Percentiles rank a stretch among this genome's conserved stretches.
These are phyloP conservation scores for Spergularia bocconei DNA, from an alignment of 148 eudicot species.

Conservation along the genomic window DNA sequence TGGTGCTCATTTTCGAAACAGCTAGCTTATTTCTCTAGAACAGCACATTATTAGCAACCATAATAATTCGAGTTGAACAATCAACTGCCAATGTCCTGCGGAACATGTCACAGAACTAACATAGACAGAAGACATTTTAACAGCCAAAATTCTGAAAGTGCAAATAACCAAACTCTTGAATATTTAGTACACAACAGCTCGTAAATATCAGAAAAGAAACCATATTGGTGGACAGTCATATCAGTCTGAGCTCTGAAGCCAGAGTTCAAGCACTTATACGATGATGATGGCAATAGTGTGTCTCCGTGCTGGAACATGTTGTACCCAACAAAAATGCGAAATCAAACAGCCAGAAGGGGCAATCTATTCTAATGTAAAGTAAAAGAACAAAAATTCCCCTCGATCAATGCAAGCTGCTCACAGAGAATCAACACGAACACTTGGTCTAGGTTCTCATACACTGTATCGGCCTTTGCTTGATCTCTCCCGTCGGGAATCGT, in stretches of 20 bases:
- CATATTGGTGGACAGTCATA: not conserved
- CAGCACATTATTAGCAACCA: no score
- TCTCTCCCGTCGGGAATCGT: slow-evolving; percentile 60
- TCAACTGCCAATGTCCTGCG: not conserved
- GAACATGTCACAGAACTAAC: not conserved
- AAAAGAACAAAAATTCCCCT: not conserved
- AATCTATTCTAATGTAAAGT: not conserved
- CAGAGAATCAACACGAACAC: slow-evolving; percentile 4
- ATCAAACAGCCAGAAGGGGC: slow-evolving; percentile 6
- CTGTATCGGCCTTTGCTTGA: slow-evolving; percentile 57
- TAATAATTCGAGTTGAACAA: no score
- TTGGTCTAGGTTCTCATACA: slow-evolving; percentile 33
- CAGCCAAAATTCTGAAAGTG: not conserved
- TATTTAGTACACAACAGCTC: not conserved
- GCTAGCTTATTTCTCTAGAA: no score
- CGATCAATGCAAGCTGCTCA: slow-evolving; percentile 6
- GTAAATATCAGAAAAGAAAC: not conserved
- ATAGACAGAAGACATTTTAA: not conserved
- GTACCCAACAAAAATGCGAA: slow-evolving; percentile 7
- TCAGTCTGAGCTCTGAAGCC: not conserved
- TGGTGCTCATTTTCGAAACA: no score
- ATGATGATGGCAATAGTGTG: not conserved
- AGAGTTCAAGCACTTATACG: not conserved
- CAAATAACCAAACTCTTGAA: not conserved
- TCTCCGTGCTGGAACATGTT: not conserved